Evolutionary conservation across 2,329 filamentous ascomycete genomes (phyloP).

Genomic region (Colletotrichum australisinense): DNA sequence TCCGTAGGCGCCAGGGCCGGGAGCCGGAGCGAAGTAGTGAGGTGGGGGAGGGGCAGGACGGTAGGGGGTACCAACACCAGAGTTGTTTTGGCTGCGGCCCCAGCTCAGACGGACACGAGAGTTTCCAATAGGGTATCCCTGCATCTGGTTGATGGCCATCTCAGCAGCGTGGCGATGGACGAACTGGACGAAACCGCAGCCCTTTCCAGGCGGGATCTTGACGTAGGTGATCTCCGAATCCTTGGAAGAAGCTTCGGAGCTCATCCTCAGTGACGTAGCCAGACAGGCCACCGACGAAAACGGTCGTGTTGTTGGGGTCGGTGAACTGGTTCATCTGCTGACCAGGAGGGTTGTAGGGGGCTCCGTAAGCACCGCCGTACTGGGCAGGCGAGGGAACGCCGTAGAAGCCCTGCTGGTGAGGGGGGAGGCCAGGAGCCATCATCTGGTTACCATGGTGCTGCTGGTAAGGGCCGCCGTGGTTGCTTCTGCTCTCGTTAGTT

Average conservation of each 20-base stretch:
- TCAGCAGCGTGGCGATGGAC: conserved; percentile 98
- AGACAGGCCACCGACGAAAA: conserved; percentile 96
- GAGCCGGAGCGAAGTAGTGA: conserved; percentile 57
- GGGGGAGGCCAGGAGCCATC: conserved; percentile 58
- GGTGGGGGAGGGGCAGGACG: conserved; percentile 83
- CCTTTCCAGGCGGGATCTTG: conserved; percentile 99
- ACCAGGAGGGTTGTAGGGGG: conserved; percentile 34
- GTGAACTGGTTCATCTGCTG: conserved; percentile 97
- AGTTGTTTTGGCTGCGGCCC: conserved; percentile 99
- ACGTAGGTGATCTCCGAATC: conserved; percentile 99
- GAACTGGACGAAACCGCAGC: conserved; percentile 98
- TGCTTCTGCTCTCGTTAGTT: conserved; percentile 4
- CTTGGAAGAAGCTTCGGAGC: conserved; percentile 99
- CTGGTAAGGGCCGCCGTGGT: conserved; percentile 48
- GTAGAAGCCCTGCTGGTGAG: conserved; percentile 52
- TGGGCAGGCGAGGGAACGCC: conserved; percentile 38
- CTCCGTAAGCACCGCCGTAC: conserved; percentile 33
- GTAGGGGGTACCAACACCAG: conserved; percentile 96
- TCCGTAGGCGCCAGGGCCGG: conserved; percentile 56
- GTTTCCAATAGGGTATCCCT: conserved; percentile 99
- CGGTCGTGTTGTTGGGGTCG: conserved; percentile 98
- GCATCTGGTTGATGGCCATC: conserved; percentile 99
- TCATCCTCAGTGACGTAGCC: conserved; percentile 99
- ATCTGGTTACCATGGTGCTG: conserved; percentile 55
- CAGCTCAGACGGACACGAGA: conserved; percentile 97